Evolutionary conservation across 331 rosid genomes (phyloP), one percentile per base, ranked within the genome.

Genomic region (Acacia pycnantha): DNA sequence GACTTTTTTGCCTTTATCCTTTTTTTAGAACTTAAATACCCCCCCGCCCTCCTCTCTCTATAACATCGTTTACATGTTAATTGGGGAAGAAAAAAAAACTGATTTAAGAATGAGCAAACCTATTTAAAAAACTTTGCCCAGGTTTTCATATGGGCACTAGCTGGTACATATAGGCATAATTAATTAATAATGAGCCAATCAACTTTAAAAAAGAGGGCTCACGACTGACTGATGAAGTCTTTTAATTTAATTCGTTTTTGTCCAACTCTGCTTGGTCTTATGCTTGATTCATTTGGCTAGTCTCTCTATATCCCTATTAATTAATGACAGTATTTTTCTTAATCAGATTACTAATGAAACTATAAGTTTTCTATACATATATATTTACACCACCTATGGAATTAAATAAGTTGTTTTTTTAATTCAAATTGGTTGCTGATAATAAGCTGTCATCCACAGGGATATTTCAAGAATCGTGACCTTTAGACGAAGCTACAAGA

Each of bases 381-480:
- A 37, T 67, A n/a, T n/a, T n/a, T n/a, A n/a, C n/a, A n/a, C n/a
- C n/a, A 18, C 21, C 46, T 19, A 48, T 4, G 12, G 53, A 51
- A 74, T 41, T 81, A 67, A 62, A 8, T 48, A 27, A 62, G 19
- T 37, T 64, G 51, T 51, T 41, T 76, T 76, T 73, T 26, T 1
- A 2, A 71, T 74, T 75, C 73, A 81, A 69, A 69, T 64, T 83
- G 85, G 87, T 85, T 85, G 86, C 48, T 47, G 83, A 62, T 62
- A 61, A 70, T 83, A 78, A 81, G 91, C 84, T 88, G 90, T 85
- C 90, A 88, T 83, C 87, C 88, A 88, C 48, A 46, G 80, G 80
- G 71, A 24, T 74, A 85, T 82, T 85, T 47, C 4, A 72, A 47
- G 59, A 71, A 47, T 26, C 56, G 68, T 79, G 66, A 27, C 84